phyloP scores from a whole-genome alignment of 2,329 filamentous ascomycete species.

The Pyrenochaeta sp. region DNA sequence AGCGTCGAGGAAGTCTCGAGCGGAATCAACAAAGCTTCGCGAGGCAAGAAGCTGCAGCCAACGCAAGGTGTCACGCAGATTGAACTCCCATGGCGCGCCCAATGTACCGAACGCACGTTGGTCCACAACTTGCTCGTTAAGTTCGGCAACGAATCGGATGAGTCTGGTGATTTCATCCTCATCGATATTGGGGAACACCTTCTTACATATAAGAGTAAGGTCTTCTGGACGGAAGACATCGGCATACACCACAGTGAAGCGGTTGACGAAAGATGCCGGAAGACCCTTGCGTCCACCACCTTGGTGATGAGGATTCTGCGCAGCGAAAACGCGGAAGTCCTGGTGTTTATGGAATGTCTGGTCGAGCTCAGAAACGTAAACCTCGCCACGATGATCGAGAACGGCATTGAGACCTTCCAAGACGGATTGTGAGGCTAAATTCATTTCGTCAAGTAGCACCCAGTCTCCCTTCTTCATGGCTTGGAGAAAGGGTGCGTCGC shows the following conservation, averaged over 20 bases:
- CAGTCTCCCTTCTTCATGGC: conserved; percentile 97
- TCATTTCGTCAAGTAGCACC: conserved; percentile 99
- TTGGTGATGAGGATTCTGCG: conserved; percentile 97
- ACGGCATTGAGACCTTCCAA: conserved; percentile 96
- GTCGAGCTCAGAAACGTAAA: conserved; percentile 93
- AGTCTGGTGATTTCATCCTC: conserved; percentile 68
- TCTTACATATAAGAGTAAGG: conserved; percentile 79
- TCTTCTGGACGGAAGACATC: conserved; percentile 86
- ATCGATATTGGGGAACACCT: conserved; percentile 73
- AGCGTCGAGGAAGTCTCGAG: conserved; percentile 79
- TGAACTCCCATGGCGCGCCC: conserved; percentile 93
- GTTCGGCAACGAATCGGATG: conserved; percentile 79
- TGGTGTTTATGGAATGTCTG: conserved; percentile 91
- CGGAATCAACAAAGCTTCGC: conserved; percentile 62
- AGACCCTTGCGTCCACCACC: conserved; percentile 94
- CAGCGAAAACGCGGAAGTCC: conserved; percentile 92
- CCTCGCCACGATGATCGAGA: conserved; percentile 92
- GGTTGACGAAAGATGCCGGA: conserved; percentile 94
- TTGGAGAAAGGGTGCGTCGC: conserved; percentile 91
- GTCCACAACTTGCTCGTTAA: conserved; percentile 75
- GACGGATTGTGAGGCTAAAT: conserved; percentile 94
- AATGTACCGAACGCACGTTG: conserved; percentile 61
- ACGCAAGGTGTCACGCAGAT: conserved; percentile 85
- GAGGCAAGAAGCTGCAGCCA: conserved; percentile 80
- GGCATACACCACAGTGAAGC: conserved; percentile 97